Percentiles rank a stretch among this genome's conserved stretches.
Conservation (phyloP, 2,329 filamentous ascomycete genomes). For the Neophaeococcomyces mojaviensis region DNA sequence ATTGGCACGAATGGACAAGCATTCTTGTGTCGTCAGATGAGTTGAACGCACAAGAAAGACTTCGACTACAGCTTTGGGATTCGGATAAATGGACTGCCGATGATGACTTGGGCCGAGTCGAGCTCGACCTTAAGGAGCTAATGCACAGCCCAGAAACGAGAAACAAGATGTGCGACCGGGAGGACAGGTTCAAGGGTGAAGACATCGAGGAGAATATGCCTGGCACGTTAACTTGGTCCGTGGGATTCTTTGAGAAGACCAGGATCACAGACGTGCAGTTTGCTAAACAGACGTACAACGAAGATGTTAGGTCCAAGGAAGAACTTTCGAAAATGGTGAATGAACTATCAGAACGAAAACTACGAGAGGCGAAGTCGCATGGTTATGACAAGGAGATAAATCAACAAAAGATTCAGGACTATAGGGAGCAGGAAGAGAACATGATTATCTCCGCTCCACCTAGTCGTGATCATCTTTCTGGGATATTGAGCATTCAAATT, state of each 20-base stretch:
- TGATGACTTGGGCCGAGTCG: conserved; percentile 66
- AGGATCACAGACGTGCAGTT: conserved; percentile 57
- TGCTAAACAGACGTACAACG: conserved; percentile 52
- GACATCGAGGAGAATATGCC: conserved; percentile 62
- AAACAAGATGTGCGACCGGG: conserved; percentile 55
- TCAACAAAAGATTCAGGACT: conserved; percentile 61
- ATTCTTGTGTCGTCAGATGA: conserved; percentile 65
- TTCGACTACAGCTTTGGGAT: conserved; percentile 68
- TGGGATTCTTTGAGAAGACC: conserved; percentile 64
- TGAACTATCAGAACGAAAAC: conserved; percentile 50
- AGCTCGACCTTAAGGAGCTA: conserved; percentile 58
- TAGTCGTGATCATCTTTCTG: conserved; percentile 53
- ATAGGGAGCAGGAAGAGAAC: conserved; percentile 52
- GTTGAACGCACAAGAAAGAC: conserved; percentile 61
- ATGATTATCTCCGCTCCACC: conserved; percentile 64
- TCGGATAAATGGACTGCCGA: conserved; percentile 65
- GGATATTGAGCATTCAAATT: conserved; percentile 62
- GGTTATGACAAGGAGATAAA: conserved; percentile 53
- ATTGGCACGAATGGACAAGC: conserved; percentile 63
- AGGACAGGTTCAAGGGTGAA: conserved; percentile 59
- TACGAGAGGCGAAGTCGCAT: conserved; percentile 51
- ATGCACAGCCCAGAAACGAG: conserved; percentile 54
- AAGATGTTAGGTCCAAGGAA: conserved; percentile 49
- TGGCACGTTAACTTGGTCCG: conserved; percentile 60
- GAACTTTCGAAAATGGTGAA: conserved; percentile 53